A percentile compares a stretch with the other conserved stretches of the same genome.
Evolutionary conservation across 148 eudicot genomes (phyloP).

Genomic region (Rhododendron molle): DNA sequence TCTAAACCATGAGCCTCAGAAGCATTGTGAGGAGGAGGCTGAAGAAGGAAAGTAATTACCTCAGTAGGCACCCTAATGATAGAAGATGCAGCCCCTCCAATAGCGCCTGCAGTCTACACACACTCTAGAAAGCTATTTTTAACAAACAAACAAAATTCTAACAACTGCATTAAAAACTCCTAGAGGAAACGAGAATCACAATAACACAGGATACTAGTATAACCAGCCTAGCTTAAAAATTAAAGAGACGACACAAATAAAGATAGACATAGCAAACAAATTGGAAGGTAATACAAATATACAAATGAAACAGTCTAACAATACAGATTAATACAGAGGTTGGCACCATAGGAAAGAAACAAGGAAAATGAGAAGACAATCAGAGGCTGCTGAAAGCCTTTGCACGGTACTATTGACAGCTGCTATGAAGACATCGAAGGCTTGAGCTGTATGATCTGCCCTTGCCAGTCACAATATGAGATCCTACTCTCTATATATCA

Average conservation of each 20-base stretch:
- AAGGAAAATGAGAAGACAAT: neutral
- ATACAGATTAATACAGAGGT: neutral
- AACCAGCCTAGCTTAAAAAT: conserved; percentile 1
- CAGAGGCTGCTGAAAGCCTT: conserved; percentile 3
- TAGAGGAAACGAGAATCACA: neutral
- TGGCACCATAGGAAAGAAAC: neutral
- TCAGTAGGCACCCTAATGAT: conserved; percentile 86
- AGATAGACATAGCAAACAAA: neutral
- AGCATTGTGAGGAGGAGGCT: conserved; percentile 6
- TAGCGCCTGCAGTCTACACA: conserved; percentile 81
- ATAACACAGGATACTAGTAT: neutral
- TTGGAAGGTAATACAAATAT: neutral
- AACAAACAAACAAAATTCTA: conserved; percentile 1
- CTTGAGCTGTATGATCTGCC: neutral
- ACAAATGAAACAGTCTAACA: neutral
- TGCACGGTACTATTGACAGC: neutral
- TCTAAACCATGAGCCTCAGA: neutral
- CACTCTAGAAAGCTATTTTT: conserved; percentile 16
- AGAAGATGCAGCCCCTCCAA: conserved; percentile 89
- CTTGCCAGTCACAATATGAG: neutral
- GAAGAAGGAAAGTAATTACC: conserved; percentile 28
- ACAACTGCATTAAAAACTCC: neutral
- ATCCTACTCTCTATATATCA: neutral
- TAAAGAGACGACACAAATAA: neutral
- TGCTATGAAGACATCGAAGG: conserved; percentile 1